Evolutionary conservation across 2,329 filamentous ascomycete species (phyloP).

Genomic region (Fusarium buharicum): DNA sequence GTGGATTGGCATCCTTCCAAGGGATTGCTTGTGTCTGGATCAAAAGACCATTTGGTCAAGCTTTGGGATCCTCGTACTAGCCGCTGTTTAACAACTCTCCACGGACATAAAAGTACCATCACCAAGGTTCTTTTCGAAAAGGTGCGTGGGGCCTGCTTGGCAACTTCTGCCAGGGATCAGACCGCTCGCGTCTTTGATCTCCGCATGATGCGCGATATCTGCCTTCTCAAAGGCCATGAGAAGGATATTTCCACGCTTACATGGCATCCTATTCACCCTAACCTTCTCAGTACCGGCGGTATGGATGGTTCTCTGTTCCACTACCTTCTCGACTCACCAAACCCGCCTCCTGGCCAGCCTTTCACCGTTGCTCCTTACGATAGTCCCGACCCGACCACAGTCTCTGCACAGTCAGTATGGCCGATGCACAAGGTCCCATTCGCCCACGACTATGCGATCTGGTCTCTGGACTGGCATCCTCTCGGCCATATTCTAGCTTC

Average conservation of each 20-base stretch:
- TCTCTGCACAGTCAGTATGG: slow-evolving; percentile 88
- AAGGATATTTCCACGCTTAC: slow-evolving; percentile 93
- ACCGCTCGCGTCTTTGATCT: slow-evolving; percentile 94
- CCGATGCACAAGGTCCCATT: slow-evolving; percentile 88
- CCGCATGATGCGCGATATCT: slow-evolving; percentile 97
- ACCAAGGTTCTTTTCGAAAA: slow-evolving; percentile 92
- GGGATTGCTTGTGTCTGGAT: slow-evolving; percentile 92
- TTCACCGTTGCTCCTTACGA: slow-evolving; percentile 85
- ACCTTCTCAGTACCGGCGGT: slow-evolving; percentile 88
- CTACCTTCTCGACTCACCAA: slow-evolving; percentile 95
- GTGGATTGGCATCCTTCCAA: slow-evolving; percentile 98
- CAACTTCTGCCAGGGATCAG: slow-evolving; percentile 92
- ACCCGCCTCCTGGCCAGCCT: slow-evolving; percentile 78
- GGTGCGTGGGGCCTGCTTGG: slow-evolving; percentile 83
- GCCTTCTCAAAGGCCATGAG: slow-evolving; percentile 91
- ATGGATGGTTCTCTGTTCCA: slow-evolving; percentile 91
- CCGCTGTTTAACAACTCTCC: slow-evolving; percentile 89
- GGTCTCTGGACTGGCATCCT: slow-evolving; percentile 98
- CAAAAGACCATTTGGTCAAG: slow-evolving; percentile 97
- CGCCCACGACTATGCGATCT: slow-evolving; percentile 94
- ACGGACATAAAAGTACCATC: slow-evolving; percentile 97
- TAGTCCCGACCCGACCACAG: slow-evolving; percentile 79
- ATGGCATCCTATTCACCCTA: slow-evolving; percentile 94
- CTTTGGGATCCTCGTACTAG: slow-evolving; percentile 97
- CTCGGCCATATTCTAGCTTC: slow-evolving; percentile 94